Percentiles rank a stretch among this genome's conserved stretches.
These are phyloP conservation scores for Teunomyces cretensis DNA, from an alignment of 805 yeast species.

Conservation along the genomic window DNA sequence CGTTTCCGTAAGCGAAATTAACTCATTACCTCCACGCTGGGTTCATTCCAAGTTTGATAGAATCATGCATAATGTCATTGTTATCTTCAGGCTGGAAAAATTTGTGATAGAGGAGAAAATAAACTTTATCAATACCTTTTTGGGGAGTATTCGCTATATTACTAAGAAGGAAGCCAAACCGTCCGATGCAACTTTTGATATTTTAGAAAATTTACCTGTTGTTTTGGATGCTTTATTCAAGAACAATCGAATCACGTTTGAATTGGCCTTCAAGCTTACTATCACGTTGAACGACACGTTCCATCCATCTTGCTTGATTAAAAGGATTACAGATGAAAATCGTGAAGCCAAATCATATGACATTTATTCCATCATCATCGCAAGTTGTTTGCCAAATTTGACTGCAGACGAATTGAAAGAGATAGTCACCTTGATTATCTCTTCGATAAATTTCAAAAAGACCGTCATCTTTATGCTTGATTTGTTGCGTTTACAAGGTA, in stretches of 20 bases:
- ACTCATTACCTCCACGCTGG: constrained; percentile 36
- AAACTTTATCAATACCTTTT: constrained; percentile 21
- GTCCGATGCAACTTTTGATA: constrained; percentile 30
- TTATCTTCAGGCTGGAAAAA: constrained; percentile 23
- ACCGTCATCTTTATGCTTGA: constrained; percentile 8
- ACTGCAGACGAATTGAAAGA: constrained; percentile 13
- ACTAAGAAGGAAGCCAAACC: constrained; percentile 31
- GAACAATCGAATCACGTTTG: constrained; percentile 15
- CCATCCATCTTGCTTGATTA: constrained; percentile 18
- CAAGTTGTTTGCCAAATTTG: constrained; percentile 9
- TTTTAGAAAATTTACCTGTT: constrained; percentile 31
- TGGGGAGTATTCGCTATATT: constrained; percentile 22
- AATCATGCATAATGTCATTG: constrained; percentile 24
- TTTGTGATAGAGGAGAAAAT: constrained; percentile 25
- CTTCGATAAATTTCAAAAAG: constrained; percentile 7
- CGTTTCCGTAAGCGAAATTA: constrained; percentile 28
- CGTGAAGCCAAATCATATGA: constrained; percentile 4
- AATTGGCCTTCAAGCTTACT: constrained; percentile 21
- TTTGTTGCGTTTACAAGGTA: constrained; percentile 2
- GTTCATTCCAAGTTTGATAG: constrained; percentile 29
- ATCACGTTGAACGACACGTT: constrained; percentile 33
- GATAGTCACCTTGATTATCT: constrained; percentile 11
- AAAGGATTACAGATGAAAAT: neutral
- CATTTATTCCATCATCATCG: constrained; percentile 13
- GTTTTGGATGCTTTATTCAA: constrained; percentile 23